phyloP scores from a whole-genome alignment of 805 yeast genomes.

The Metschnikowia arizonensis region DNA sequence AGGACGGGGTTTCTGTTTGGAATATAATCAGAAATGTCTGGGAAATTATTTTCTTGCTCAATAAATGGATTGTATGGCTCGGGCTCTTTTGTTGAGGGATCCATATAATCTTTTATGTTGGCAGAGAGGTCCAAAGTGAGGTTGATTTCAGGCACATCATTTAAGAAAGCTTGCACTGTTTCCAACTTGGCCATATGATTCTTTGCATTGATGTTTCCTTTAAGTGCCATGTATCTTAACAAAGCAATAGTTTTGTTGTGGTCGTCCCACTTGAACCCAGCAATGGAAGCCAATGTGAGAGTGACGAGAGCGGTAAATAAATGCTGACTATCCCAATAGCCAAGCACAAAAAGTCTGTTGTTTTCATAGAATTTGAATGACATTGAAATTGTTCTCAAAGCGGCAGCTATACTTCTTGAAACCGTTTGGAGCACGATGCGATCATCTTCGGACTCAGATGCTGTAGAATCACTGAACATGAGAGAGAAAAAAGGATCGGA shows the following conservation, averaged over 20 bases:
- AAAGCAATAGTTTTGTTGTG: constrained; percentile 23
- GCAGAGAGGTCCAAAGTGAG: constrained; percentile 18
- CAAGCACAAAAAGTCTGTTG: constrained; percentile 30
- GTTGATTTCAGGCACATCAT: constrained; percentile 23
- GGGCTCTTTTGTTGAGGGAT: neutral
- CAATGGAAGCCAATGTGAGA: constrained; percentile 23
- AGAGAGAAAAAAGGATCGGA: constrained; percentile 33
- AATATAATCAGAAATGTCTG: neutral
- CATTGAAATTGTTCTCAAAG: constrained; percentile 30
- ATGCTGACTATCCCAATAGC: constrained; percentile 41
- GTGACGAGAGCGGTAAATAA: constrained; percentile 31
- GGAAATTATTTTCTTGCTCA: constrained; percentile 5
- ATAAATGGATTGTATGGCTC: constrained; percentile 14
- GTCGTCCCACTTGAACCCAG: constrained; percentile 9
- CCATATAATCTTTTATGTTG: constrained; percentile 1
- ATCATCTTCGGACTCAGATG: constrained; percentile 21
- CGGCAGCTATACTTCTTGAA: constrained; percentile 26
- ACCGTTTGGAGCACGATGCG: constrained; percentile 25
- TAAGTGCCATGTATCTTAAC: constrained; percentile 31
- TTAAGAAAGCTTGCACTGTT: constrained; percentile 23
- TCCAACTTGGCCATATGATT: constrained; percentile 27
- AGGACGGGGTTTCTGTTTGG: neutral
- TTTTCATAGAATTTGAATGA: constrained; percentile 26
- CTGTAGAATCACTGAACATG: constrained; percentile 25
- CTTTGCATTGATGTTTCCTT: constrained; percentile 34